phyloP scores from a whole-genome alignment of 2,329 filamentous ascomycete genomes.

The Alternaria ventricosa region DNA sequence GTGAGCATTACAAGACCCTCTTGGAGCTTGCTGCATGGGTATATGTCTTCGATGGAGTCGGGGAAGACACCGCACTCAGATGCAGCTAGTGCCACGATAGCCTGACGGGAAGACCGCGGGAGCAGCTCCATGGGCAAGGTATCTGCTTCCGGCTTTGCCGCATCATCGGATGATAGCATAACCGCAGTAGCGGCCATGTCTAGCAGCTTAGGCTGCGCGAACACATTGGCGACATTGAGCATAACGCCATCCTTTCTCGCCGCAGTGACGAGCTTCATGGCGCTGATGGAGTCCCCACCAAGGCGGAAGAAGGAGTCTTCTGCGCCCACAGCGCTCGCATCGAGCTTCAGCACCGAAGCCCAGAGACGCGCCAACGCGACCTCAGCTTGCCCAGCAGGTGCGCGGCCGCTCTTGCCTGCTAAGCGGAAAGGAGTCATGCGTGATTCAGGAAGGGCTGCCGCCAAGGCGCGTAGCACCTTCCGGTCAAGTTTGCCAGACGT shows the following conservation, averaged over 20 bases:
- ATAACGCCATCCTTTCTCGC: constrained; percentile 49
- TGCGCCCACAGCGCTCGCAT: constrained; percentile 47
- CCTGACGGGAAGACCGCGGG: constrained; percentile 16
- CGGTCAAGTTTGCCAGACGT: constrained; percentile 55
- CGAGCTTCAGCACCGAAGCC: constrained; percentile 49
- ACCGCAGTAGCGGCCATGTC: constrained; percentile 49
- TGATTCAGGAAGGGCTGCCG: constrained; percentile 38
- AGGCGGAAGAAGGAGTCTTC: constrained; percentile 57
- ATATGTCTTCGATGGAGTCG: constrained; percentile 39
- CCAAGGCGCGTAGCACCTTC: constrained; percentile 47
- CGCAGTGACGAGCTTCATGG: constrained; percentile 54
- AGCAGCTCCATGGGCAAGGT: constrained; percentile 36
- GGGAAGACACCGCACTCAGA: constrained; percentile 35
- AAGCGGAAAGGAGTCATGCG: constrained; percentile 33
- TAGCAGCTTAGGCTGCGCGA: constrained; percentile 51
- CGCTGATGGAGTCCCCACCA: constrained; percentile 56
- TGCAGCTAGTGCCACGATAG: constrained; percentile 34
- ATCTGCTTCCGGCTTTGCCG: constrained; percentile 17
- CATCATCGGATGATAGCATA: constrained; percentile 30
- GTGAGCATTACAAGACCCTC: constrained; percentile 43
- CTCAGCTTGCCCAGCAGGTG: constrained; percentile 34
- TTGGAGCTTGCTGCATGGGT: constrained; percentile 41
- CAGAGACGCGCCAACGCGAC: constrained; percentile 43
- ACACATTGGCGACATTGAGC: constrained; percentile 54
- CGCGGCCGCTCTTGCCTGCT: constrained; percentile 38